A percentile compares a stretch with the other conserved stretches of the same genome.
Evolutionary conservation across 495 filamentous ascomycete genomes (phyloP).

Genomic region (Physcia stellaris): DNA sequence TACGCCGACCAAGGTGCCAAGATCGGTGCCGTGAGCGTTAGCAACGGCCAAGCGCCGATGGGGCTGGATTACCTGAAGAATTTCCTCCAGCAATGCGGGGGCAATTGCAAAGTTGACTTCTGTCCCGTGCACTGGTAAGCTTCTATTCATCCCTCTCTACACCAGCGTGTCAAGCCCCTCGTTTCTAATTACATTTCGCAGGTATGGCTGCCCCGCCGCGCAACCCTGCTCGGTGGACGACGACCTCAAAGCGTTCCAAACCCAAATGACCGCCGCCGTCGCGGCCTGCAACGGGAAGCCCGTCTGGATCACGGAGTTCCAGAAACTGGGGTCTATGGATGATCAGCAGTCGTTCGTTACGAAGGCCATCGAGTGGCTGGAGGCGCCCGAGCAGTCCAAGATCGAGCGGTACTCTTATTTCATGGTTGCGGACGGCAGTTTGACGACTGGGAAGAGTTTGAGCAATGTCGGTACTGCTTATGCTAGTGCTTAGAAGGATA

Average conservation of each 20-base stretch:
- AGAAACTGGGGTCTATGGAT: constrained; percentile 32
- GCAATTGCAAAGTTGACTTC: constrained; percentile 48
- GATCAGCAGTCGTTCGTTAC: constrained; percentile 37
- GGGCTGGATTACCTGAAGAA: constrained; percentile 49
- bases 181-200: no score
- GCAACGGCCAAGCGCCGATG: constrained; percentile 48
- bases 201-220: constrained; percentile 32
- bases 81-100: constrained; percentile 48
- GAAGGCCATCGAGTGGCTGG: constrained; percentile 49
- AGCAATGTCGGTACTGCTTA: constrained; percentile 11
- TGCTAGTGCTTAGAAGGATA: no score
- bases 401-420: constrained; percentile 75
- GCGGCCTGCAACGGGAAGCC: constrained; percentile 23
- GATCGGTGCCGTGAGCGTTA: constrained; percentile 64
- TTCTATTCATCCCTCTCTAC: no score
- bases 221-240: constrained; percentile 14
- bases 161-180: no score
- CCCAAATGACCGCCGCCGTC: constrained; percentile 41
- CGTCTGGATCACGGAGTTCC: constrained; percentile 81
- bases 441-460: constrained; percentile 10
- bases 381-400: constrained; percentile 29
- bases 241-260: constrained; percentile 38
- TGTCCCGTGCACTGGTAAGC: constrained; percentile 61
- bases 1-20: constrained; percentile 43
- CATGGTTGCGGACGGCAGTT: constrained; percentile 32